Evolutionary conservation across 2,329 filamentous ascomycete genomes (phyloP).

Genomic region (Hysterium pulicare): DNA sequence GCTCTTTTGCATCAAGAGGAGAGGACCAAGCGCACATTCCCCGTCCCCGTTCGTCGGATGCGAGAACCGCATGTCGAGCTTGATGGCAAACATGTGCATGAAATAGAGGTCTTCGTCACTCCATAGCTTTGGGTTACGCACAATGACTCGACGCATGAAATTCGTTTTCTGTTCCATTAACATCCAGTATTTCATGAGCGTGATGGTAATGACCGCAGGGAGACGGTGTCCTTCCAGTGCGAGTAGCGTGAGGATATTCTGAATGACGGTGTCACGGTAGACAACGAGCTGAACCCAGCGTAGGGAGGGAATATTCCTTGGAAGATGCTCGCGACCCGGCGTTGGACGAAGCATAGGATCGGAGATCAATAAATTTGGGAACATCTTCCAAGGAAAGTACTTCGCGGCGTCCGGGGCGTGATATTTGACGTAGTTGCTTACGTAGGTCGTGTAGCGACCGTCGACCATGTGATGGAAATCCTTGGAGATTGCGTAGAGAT

Average conservation of each 20-base stretch:
- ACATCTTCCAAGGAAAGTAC: slow-evolving; percentile 62
- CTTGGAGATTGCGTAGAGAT: slow-evolving; percentile 39
- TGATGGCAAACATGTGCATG: slow-evolving; percentile 64
- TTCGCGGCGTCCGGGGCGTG: slow-evolving; percentile 55
- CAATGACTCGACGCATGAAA: slow-evolving; percentile 50
- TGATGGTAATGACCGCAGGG: slow-evolving; percentile 51
- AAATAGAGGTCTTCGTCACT: slow-evolving; percentile 59
- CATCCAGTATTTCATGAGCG: slow-evolving; percentile 64
- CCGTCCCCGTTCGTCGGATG: slow-evolving; percentile 58
- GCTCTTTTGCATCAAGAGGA: slow-evolving; percentile 53
- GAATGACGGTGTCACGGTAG: slow-evolving; percentile 38
- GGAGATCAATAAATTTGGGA: slow-evolving; percentile 53
- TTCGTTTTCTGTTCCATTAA: slow-evolving; percentile 65
- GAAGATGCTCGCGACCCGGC: slow-evolving; percentile 30
- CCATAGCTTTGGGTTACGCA: slow-evolving; percentile 56
- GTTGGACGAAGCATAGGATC: slow-evolving; percentile 56
- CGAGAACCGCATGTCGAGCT: slow-evolving; percentile 67
- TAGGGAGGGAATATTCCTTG: slow-evolving; percentile 56
- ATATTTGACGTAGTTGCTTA: slow-evolving; percentile 52
- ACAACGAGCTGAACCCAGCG: slow-evolving; percentile 66
- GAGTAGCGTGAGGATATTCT: slow-evolving; percentile 60
- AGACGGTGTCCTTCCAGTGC: slow-evolving; percentile 53
- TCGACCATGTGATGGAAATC: slow-evolving; percentile 36
- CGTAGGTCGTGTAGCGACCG: slow-evolving; percentile 52
- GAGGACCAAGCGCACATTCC: slow-evolving; percentile 26